A percentile compares a stretch with the other conserved stretches of the same genome.
Conservation (phyloP, 768 basidiomycete species). For the Dacryopinax primogenitus region DNA sequence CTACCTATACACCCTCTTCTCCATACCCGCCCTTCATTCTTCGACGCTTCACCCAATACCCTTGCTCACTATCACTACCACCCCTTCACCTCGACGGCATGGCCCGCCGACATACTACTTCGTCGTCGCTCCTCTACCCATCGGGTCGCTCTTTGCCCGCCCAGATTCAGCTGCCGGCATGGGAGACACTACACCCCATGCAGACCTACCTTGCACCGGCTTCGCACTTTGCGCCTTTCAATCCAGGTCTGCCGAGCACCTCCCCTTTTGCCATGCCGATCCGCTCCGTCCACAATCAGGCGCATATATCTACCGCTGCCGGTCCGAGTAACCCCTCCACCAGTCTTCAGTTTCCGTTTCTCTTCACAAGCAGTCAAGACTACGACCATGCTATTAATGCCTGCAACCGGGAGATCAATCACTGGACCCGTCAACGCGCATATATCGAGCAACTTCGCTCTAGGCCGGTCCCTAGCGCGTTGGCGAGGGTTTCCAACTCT, state of each 20-base stretch:
- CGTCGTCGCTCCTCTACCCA: background rate
- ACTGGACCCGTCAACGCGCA: background rate
- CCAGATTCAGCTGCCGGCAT: background rate
- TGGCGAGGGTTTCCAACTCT: background rate
- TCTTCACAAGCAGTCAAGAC: background rate
- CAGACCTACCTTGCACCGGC: background rate
- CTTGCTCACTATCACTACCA: background rate
- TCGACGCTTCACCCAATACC: background rate
- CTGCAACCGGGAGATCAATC: background rate
- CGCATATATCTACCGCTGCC: slow-evolving; percentile 1
- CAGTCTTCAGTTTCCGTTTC: background rate
- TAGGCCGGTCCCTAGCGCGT: background rate
- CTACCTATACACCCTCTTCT: background rate
- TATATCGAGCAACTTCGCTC: background rate
- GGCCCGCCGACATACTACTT: background rate
- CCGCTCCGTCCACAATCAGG: background rate
- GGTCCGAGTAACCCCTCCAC: background rate
- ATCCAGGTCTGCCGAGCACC: background rate
- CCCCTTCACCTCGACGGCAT: background rate
- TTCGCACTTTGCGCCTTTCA: background rate
- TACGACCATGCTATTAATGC: background rate
- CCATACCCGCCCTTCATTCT: background rate
- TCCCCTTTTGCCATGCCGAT: background rate
- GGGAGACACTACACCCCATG: background rate
- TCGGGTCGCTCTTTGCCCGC: background rate